phyloP scores from a whole-genome alignment of 176 grass and related monocot genomes.

The Musa acuminata region DNA sequence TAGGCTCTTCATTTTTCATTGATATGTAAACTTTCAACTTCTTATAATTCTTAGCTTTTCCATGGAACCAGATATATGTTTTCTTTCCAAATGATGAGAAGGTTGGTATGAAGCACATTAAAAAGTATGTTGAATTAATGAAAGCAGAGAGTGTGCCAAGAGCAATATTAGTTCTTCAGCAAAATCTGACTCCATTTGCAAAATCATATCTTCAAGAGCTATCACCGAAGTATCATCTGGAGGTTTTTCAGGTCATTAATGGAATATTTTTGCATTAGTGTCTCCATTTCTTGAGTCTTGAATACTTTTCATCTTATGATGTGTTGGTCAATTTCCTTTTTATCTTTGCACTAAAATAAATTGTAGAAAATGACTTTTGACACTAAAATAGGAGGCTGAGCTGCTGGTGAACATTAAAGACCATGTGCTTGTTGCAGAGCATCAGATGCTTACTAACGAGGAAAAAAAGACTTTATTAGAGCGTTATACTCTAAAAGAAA shows the following conservation, averaged over 20 bases:
- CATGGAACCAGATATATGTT: conserved; percentile 67
- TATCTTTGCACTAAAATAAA: neutral
- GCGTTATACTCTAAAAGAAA: conserved; percentile 83
- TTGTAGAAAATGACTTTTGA: neutral
- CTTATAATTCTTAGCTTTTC: conserved; percentile 8
- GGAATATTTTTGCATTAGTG: neutral
- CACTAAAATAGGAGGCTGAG: conserved; percentile 52
- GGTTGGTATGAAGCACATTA: conserved; percentile 96
- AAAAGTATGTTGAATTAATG: conserved; percentile 93
- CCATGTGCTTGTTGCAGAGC: conserved; percentile 63
- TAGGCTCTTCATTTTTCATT: neutral
- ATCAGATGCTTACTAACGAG: conserved; percentile 40
- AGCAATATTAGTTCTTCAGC: conserved; percentile 62
- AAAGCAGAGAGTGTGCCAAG: conserved; percentile 65
- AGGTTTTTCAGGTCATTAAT: conserved; percentile 67
- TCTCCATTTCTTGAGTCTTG: neutral
- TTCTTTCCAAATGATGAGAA: conserved; percentile 97
- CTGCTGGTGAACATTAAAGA: conserved; percentile 89
- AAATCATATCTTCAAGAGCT: conserved; percentile 59
- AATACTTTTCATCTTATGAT: neutral
- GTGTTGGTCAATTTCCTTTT: neutral
- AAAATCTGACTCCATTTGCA: conserved; percentile 91
- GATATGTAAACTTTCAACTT: neutral
- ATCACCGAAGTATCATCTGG: conserved; percentile 64
- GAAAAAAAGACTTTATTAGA: conserved; percentile 70